Evolutionary conservation across 164 flowering plant species (phyloP).

Genomic region (Piper longum): DNA sequence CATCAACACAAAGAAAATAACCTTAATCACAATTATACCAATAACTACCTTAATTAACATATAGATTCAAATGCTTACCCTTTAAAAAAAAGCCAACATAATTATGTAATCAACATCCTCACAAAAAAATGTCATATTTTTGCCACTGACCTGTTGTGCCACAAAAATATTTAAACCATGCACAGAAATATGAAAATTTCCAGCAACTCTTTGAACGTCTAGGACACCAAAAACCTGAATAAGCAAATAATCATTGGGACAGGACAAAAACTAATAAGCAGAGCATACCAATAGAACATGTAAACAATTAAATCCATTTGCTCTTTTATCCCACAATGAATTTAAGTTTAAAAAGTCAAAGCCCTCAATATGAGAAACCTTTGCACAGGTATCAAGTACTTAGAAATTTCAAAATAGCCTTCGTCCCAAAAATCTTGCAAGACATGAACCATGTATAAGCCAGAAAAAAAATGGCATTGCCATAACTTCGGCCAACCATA

Average conservation of each 20-base stretch:
- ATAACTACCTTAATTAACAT: not conserved
- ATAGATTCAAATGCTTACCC: too few relatives aligned
- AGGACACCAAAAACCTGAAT: conserved; percentile 85
- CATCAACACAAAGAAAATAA: not conserved
- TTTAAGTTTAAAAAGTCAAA: too few relatives aligned
- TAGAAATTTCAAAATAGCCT: too few relatives aligned
- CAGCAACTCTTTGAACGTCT: conserved; percentile 99
- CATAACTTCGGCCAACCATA: too few relatives aligned
- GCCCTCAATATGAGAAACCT: too few relatives aligned
- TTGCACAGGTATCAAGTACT: too few relatives aligned
- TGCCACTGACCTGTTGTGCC: conserved; percentile 70
- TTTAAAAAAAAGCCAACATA: not conserved
- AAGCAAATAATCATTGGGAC: conserved; percentile 2
- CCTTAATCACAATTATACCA: too few relatives aligned
- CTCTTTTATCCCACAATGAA: not conserved
- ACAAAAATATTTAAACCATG: conserved; percentile 92
- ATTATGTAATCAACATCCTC: not conserved
- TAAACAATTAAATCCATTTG: not conserved
- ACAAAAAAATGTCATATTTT: not conserved
- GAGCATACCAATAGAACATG: not conserved
- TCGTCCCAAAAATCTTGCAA: too few relatives aligned
- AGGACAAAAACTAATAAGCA: not conserved
- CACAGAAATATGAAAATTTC: conserved; percentile 95
- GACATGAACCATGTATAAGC: too few relatives aligned
- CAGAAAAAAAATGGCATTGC: too few relatives aligned